Base-by-base conservation (phyloP, 2,329 filamentous ascomycete species). In the Curvularia hawaiiensis region DNA sequence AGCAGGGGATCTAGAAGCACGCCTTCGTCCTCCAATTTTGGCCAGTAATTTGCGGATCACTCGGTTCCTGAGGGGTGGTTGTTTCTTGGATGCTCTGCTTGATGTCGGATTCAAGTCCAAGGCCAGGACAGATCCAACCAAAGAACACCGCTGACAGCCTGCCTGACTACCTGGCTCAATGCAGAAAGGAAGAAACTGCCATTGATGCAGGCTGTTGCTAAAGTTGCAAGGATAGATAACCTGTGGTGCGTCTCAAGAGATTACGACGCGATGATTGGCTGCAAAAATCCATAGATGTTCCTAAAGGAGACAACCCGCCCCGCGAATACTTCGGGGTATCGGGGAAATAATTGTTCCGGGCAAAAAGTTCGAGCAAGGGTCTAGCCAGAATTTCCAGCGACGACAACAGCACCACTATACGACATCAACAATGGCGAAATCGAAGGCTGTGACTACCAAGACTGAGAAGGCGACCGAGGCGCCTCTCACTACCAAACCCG, bases 401-500 rank as follows among this genome's bases (percentile, higher is more conserved):
- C 53, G 48, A 54, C 52, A 54, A 57, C 40, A 47, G 45, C 45
- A 50, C 54, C 54, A 53, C 41, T 50, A 18, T 28, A 56, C 35
- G 57, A 35, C 43, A 14, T 44, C 63, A 63, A 67, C 59, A 59
- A 76, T 76, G 72, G 67, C 72, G 22, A 71, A 63, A 64, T 71
- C 70, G 52, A 73, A 69, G 57, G 44, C 68, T 31, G 54, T 68
- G 12, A 60, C 61, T 2, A 72, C 68, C 54, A 66, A 68, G 56
- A 49, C 48, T 41, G 60, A 63, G 53, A 67, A 73, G 60, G 66
- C 64, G 35, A 61, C 65, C 26, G 70, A 75, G 50, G 75, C 69
- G 52, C 68, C 72, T 12, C 65, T 78, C 39, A 74, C 75, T 38
- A 77, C 72, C 41, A 77, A 75, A 63, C 65, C 64, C 48, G 56